phyloP scores from a whole-genome alignment of 2,329 filamentous ascomycete species.

The Talaromyces rugulosus region DNA sequence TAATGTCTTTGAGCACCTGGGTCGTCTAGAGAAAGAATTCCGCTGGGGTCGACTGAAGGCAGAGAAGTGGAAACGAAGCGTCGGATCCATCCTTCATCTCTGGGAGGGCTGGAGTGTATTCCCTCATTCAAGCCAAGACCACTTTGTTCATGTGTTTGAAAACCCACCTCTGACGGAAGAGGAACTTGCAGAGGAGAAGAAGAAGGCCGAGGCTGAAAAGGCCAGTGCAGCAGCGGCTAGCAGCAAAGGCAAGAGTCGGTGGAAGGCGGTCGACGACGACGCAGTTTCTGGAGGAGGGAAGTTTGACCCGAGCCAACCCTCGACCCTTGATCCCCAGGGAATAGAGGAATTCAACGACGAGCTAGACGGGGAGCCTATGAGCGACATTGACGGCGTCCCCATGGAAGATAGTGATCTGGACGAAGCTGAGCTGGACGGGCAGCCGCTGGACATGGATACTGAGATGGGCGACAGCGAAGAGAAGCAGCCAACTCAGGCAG shows the following conservation, averaged over 20 bases:
- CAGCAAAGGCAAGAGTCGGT: conserved; percentile 40
- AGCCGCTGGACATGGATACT: conserved; percentile 26
- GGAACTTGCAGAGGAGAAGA: conserved; percentile 41
- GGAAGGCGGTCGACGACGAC: conserved; percentile 45
- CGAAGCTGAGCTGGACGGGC: conserved; percentile 42
- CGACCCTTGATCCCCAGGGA: conserved; percentile 21
- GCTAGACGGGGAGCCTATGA: conserved; percentile 44
- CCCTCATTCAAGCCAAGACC: conserved; percentile 66
- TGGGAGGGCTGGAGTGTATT: conserved; percentile 68
- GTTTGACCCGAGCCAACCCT: conserved; percentile 24
- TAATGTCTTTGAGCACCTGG: conserved; percentile 70
- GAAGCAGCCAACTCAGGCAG: conserved; percentile 18
- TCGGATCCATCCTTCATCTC: conserved; percentile 63
- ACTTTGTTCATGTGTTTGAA: conserved; percentile 67
- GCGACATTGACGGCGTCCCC: conserved; percentile 42
- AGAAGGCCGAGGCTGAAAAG: conserved; percentile 39
- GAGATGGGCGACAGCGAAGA: conserved; percentile 16
- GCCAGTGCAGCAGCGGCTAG: conserved; percentile 27
- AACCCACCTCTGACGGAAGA: conserved; percentile 57
- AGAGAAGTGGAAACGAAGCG: conserved; percentile 79
- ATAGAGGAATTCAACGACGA: conserved; percentile 28
- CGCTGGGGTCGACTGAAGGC: conserved; percentile 77
- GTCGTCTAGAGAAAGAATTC: conserved; percentile 65
- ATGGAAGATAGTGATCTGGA: conserved; percentile 51
- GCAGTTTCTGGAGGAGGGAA: conserved; percentile 24